These are phyloP conservation scores for Boletus barrowsii DNA, from an alignment of 768 basidiomycete genomes.

Conservation along the genomic window DNA sequence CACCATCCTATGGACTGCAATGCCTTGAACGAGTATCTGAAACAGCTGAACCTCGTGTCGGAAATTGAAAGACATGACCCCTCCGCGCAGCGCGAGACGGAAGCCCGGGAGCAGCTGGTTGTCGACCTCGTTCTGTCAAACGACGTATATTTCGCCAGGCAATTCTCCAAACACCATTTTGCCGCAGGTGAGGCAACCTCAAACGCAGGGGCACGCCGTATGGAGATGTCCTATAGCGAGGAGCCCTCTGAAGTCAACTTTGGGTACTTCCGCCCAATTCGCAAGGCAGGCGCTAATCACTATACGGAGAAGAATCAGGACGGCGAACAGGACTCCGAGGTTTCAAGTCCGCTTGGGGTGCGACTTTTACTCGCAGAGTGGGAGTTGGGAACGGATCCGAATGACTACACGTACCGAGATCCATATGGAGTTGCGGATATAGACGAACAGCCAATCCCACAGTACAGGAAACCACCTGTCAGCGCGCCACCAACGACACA, in stretches of 20 bases:
- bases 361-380: slow-evolving; percentile 67
- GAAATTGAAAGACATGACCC: slow-evolving; percentile 36
- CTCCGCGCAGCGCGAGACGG: slow-evolving; percentile 46
- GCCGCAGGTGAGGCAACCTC: slow-evolving; percentile 5
- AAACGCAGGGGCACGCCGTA: slow-evolving; percentile 19
- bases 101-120: slow-evolving; percentile 58
- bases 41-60: slow-evolving; percentile 41
- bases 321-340: slow-evolving; percentile 10
- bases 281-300: slow-evolving; percentile 28
- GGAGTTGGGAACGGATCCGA: slow-evolving; percentile 53
- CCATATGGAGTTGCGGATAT: slow-evolving; percentile 43
- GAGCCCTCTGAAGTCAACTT: slow-evolving; percentile 60
- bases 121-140: slow-evolving; percentile 61
- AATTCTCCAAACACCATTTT: slow-evolving; percentile 30
- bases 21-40: slow-evolving; percentile 38
- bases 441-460: slow-evolving; percentile 14
- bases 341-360: slow-evolving; percentile 49
- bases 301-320: slow-evolving; percentile 24
- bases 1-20: slow-evolving; percentile 35
- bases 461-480: slow-evolving; percentile 9
- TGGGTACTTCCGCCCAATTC: slow-evolving; percentile 56
- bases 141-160: slow-evolving; percentile 51
- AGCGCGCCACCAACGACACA: slow-evolving; percentile 14
- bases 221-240: slow-evolving; percentile 47
- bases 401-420: slow-evolving; percentile 50